Conservation (phyloP, 2,329 filamentous ascomycete genomes). For the Metarhizium brunneum region DNA sequence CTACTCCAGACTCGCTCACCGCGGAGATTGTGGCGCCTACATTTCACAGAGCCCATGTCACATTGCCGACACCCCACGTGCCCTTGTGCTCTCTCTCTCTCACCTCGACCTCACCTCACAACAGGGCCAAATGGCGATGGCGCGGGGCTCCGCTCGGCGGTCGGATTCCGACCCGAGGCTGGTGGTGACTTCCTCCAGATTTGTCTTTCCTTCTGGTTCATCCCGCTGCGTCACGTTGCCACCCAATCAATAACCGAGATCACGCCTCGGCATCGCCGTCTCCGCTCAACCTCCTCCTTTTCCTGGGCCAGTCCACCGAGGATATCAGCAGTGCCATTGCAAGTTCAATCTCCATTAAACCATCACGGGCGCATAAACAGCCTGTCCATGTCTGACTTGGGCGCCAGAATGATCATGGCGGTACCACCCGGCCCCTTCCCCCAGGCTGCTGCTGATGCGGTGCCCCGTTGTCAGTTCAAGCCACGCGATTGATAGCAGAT, state of each 20-base stretch:
- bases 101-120: not conserved
- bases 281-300: not conserved
- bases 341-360: not conserved
- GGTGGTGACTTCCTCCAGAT: not conserved
- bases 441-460: not conserved
- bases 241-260: not conserved
- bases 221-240: too few relatives aligned
- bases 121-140: too few relatives aligned
- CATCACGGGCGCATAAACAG: not conserved
- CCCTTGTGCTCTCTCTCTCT: not conserved
- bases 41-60: too few relatives aligned
- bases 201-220: not conserved
- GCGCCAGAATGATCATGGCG: not conserved
- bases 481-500: not conserved
- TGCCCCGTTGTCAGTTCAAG: not conserved
- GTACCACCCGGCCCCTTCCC: too few relatives aligned
- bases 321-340: not conserved
- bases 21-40: too few relatives aligned
- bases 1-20: too few relatives aligned
- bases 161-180: slow-evolving; percentile 4
- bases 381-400: not conserved
- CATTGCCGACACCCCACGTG: not conserved
- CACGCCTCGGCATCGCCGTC: slow-evolving; percentile 4
- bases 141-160: slow-evolving; percentile 6
- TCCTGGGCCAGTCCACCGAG: not conserved